Percentiles rank a stretch among this genome's conserved stretches.
Evolutionary conservation across 768 basidiomycete species (phyloP).

Genomic region (Peribolospora kevripleyi): DNA sequence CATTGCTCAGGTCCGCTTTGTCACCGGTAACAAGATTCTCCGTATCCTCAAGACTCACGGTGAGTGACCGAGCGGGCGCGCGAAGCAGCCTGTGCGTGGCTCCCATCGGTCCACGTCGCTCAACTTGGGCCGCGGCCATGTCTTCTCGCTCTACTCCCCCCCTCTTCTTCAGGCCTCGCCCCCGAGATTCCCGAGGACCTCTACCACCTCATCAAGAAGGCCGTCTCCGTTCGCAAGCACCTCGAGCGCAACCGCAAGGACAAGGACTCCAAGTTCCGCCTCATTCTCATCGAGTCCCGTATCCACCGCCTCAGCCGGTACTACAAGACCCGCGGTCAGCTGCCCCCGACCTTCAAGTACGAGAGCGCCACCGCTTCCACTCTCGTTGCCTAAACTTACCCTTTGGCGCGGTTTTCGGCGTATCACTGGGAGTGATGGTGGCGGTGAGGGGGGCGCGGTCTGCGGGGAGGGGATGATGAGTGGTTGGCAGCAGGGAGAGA

Average conservation of each 20-base stretch:
- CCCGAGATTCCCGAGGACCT: slow-evolving; percentile 97
- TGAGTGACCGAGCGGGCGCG: slow-evolving; percentile 23
- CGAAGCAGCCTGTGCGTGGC: not conserved
- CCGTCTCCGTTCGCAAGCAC: slow-evolving; percentile 95
- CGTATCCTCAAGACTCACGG: slow-evolving; percentile 88
- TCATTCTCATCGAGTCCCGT: slow-evolving; percentile 95
- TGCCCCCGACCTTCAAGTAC: slow-evolving; percentile 95
- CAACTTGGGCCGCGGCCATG: not conserved
- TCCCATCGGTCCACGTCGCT: not conserved
- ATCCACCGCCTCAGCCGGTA: slow-evolving; percentile 95
- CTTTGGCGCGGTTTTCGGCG: not conserved
- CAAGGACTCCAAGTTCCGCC: slow-evolving; percentile 83
- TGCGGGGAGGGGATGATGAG: too few relatives aligned
- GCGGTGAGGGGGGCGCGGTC: too few relatives aligned
- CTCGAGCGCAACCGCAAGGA: slow-evolving; percentile 94
- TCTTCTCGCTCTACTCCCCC: not conserved
- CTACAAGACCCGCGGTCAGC: slow-evolving; percentile 62
- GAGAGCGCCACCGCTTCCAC: slow-evolving; percentile 82
- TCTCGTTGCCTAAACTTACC: slow-evolving; percentile 11
- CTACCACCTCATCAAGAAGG: slow-evolving; percentile 99
- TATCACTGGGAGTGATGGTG: too few relatives aligned
- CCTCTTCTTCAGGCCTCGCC: slow-evolving; percentile 44
- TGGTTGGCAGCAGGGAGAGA: too few relatives aligned
- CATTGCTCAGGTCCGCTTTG: slow-evolving; percentile 89
- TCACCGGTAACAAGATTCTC: slow-evolving; percentile 98